phyloP scores from a whole-genome alignment of 345 rosid genomes.

The Citrus inodora region DNA sequence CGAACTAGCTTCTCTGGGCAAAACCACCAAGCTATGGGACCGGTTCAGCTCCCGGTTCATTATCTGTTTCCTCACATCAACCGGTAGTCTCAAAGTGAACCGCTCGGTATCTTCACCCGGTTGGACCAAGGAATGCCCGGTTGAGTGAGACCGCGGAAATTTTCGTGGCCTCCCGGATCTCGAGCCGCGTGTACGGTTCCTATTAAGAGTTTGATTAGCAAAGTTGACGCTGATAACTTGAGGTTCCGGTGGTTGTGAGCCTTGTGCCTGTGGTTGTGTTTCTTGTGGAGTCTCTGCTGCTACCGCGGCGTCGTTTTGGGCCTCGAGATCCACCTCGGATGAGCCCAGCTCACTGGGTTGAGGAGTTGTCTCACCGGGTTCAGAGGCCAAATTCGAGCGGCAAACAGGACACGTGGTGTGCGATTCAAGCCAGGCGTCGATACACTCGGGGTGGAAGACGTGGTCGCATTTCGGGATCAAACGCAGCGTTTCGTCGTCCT shows the following conservation, averaged over 20 bases:
- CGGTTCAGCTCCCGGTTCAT: constrained; percentile 62
- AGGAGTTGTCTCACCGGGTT: constrained; percentile 30
- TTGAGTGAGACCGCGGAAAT: constrained; percentile 75
- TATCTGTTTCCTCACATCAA: constrained; percentile 65
- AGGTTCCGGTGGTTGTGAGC: constrained; percentile 10
- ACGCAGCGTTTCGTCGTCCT: constrained; percentile 94
- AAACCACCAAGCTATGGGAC: constrained; percentile 51
- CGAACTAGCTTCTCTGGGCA: constrained; percentile 51
- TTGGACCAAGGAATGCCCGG: constrained; percentile 85
- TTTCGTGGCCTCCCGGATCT: constrained; percentile 34
- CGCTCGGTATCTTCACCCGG: constrained; percentile 84
- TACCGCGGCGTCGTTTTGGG: constrained; percentile 21
- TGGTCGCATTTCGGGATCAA: constrained; percentile 87
- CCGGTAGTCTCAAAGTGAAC: constrained; percentile 73
- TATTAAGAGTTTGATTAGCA: constrained; percentile 19
- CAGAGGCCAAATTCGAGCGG: constrained; percentile 58
- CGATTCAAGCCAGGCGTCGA: constrained; percentile 78
- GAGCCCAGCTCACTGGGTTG: background rate
- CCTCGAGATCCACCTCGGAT: constrained; percentile 32
- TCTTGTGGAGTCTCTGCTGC: background rate
- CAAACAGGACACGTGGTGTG: constrained; percentile 97
- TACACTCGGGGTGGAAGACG: constrained; percentile 89
- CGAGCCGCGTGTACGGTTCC: constrained; percentile 54
- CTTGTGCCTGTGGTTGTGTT: background rate
- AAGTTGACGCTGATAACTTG: constrained; percentile 4